phyloP scores from a whole-genome alignment of 148 eudicot species.

The Cornus suecica region DNA sequence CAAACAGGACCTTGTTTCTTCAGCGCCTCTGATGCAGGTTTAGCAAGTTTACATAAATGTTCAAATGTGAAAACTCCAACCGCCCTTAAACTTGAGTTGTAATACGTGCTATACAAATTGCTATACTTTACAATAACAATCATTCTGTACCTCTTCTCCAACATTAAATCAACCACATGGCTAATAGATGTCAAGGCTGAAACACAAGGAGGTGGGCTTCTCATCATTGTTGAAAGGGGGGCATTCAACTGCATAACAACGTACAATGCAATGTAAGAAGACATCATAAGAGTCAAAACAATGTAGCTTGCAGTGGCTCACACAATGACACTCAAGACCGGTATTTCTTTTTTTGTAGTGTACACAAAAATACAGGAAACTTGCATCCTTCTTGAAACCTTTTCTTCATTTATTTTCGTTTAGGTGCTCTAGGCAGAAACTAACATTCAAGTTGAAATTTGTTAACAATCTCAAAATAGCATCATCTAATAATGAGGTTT shows the following conservation, averaged over 20 bases:
- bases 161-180: constrained; percentile 50
- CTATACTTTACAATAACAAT: constrained; percentile 42
- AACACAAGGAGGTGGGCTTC: constrained; percentile 61
- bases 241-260: constrained; percentile 46
- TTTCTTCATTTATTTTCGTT: no score
- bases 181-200: constrained; percentile 53
- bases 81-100: constrained; percentile 39
- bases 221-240: constrained; percentile 54
- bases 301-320: background rate
- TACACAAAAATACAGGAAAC: no score
- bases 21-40: constrained; percentile 26
- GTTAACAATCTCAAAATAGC: no score
- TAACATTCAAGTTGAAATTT: no score
- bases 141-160: constrained; percentile 61
- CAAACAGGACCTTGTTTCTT: constrained; percentile 6
- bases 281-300: background rate
- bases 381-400: no score
- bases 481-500: no score
- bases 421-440: no score
- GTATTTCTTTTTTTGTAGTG: no score
- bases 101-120: constrained; percentile 32
- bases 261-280: background rate
- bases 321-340: no score
- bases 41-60: constrained; percentile 38
- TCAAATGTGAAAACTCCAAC: constrained; percentile 60